Conservation (phyloP, 352 stramenopile genomes). For the Phytophthora agathidicida region DNA sequence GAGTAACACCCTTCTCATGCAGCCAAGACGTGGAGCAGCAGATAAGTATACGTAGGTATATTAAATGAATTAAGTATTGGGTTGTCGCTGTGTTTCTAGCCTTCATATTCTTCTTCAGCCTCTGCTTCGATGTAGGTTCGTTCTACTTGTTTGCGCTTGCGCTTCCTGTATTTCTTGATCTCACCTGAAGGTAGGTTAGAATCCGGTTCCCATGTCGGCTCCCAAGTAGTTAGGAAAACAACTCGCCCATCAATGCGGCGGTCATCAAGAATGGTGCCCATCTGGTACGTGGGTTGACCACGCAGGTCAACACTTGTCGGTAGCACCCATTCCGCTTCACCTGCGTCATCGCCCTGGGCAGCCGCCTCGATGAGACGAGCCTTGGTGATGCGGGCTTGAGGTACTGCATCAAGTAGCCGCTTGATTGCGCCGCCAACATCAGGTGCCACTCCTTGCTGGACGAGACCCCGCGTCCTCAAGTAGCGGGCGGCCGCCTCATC, state of each 20-base stretch:
- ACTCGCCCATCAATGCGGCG: not conserved
- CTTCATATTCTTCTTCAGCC: no score
- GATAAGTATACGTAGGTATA: no score
- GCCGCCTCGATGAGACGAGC: not conserved
- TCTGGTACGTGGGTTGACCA: not conserved
- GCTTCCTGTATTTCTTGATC: slow-evolving; percentile 1
- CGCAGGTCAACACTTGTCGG: not conserved
- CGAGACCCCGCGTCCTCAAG: slow-evolving; percentile 5
- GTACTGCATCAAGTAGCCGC: no score
- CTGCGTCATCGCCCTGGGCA: not conserved
- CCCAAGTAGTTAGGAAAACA: not conserved
- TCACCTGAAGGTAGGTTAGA: not conserved
- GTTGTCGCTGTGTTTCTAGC: no score
- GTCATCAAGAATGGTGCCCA: no score
- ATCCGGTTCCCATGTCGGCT: not conserved
- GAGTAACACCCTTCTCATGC: no score
- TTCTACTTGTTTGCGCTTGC: not conserved
- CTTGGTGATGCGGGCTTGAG: slow-evolving; percentile 1
- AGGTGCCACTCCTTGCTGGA: not conserved
- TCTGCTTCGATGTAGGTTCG: not conserved
- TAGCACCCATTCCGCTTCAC: slow-evolving; percentile 1
- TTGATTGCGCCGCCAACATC: no score
- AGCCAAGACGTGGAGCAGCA: no score
- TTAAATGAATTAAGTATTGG: no score
- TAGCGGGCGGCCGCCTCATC: slow-evolving; percentile 1